phyloP scores from a whole-genome alignment of 2,329 filamentous ascomycete genomes.

The Geosmithia putterillii region DNA sequence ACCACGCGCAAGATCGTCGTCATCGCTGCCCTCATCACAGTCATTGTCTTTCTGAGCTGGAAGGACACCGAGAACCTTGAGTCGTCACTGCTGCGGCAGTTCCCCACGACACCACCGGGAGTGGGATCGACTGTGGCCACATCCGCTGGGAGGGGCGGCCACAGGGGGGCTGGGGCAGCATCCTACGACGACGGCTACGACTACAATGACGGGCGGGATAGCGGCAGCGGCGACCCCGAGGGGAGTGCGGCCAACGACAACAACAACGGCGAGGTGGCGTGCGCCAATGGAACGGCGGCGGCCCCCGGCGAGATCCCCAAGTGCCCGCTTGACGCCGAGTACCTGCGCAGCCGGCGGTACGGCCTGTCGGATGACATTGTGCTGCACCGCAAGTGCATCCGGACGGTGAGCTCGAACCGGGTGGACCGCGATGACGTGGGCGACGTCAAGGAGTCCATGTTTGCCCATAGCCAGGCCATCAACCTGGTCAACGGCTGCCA shows the following conservation, averaged over 20 bases:
- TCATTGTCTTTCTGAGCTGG: background rate
- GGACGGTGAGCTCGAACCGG: constrained; percentile 17
- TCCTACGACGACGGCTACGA: background rate
- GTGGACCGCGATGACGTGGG: constrained; percentile 23
- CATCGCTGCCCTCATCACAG: constrained; percentile 9
- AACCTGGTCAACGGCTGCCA: constrained; percentile 14
- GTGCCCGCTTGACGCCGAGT: constrained; percentile 15
- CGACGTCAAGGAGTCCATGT: constrained; percentile 22
- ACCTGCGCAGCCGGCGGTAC: constrained; percentile 15
- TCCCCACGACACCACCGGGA: background rate
- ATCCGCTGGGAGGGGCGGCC: too few species aligned
- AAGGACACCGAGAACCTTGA: background rate
- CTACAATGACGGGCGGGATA: background rate
- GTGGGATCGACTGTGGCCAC: too few species aligned
- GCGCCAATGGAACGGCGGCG: background rate
- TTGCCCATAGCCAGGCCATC: constrained; percentile 16
- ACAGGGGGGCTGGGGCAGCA: background rate
- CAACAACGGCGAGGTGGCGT: background rate
- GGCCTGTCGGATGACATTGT: constrained; percentile 26
- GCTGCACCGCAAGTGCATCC: constrained; percentile 32
- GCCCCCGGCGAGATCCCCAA: background rate
- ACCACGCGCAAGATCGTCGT: background rate
- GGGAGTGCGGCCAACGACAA: background rate
- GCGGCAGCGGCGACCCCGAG: too few species aligned
- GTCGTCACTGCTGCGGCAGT: background rate